Conservation (phyloP, 2,329 filamentous ascomycete species). For the Epichloe hybrida region DNA sequence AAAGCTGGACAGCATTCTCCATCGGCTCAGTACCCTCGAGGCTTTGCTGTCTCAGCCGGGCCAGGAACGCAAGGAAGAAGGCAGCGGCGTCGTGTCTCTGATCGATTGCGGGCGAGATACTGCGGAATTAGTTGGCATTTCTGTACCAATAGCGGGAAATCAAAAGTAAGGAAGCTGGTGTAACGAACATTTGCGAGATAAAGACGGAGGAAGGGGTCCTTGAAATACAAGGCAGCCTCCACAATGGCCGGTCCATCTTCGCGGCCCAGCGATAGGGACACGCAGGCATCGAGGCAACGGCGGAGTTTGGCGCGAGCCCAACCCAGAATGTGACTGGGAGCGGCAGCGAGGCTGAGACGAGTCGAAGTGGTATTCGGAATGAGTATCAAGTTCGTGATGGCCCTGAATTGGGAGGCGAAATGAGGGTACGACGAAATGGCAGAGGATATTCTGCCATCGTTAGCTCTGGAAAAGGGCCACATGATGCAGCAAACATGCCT, state of each 20-base stretch:
- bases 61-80: conserved; percentile 7
- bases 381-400: conserved; percentile 4
- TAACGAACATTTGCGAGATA: conserved; percentile 5
- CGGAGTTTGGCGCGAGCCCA: conserved; percentile 7
- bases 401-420: conserved; percentile 2
- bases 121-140: conserved; percentile 4
- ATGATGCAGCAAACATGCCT: not conserved
- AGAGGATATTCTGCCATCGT: conserved; percentile 4
- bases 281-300: not conserved
- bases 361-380: not conserved
- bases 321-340: conserved; percentile 1
- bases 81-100: not conserved
- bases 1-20: not conserved
- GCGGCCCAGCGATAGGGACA: not conserved
- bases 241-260: conserved; percentile 8
- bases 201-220: conserved; percentile 1
- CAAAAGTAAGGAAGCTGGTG: too few relatives aligned
- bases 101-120: conserved; percentile 2
- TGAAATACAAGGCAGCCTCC: conserved; percentile 8
- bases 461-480: not conserved
- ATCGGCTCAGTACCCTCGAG: not conserved
- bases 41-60: not conserved
- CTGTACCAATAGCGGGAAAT: not conserved
- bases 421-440: conserved; percentile 2
- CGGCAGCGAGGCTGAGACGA: not conserved